Conservation (phyloP, 2,329 filamentous ascomycete genomes). For the Pseudocercospora pini-densiflorae region DNA sequence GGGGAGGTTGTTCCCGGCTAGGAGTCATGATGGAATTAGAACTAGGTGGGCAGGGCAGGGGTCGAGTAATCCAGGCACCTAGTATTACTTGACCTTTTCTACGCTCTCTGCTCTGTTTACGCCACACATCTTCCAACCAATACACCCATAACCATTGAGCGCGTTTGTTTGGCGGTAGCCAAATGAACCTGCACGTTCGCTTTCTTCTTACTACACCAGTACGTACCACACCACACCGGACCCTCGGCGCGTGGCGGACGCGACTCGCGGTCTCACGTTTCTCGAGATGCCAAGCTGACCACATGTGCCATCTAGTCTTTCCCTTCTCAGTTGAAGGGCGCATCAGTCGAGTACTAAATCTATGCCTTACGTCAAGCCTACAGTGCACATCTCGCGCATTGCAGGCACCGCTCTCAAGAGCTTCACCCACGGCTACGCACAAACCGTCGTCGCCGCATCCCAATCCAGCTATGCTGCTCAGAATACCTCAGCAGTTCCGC, state of each 20-base stretch:
- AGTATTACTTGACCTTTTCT: neutral
- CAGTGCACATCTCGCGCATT: constrained; percentile 89
- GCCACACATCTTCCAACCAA: constrained; percentile 13
- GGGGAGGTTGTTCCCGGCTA: neutral
- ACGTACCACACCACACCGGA: constrained; percentile 10
- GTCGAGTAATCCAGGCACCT: neutral
- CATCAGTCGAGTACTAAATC: constrained; percentile 65
- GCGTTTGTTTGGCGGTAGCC: constrained; percentile 89
- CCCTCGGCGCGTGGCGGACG: neutral
- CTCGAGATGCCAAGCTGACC: constrained; percentile 27
- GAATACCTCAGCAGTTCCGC: constrained; percentile 59
- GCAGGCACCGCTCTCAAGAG: constrained; percentile 70
- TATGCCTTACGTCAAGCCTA: constrained; percentile 78
- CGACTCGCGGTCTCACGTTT: neutral
- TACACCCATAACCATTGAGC: constrained; percentile 49
- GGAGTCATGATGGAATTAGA: no score
- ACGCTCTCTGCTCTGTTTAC: neutral
- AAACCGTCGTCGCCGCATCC: constrained; percentile 94
- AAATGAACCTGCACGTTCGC: constrained; percentile 92
- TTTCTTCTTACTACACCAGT: constrained; percentile 22
- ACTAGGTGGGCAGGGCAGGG: no score
- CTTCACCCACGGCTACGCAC: constrained; percentile 96
- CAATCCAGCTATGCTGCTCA: constrained; percentile 79
- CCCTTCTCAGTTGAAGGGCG: constrained; percentile 64
- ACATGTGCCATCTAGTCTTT: constrained; percentile 44